Evolutionary conservation across 2,329 filamentous ascomycete species (phyloP), one percentile per base, ranked within the genome.

Genomic region (Phialemonium atrogriseum): DNA sequence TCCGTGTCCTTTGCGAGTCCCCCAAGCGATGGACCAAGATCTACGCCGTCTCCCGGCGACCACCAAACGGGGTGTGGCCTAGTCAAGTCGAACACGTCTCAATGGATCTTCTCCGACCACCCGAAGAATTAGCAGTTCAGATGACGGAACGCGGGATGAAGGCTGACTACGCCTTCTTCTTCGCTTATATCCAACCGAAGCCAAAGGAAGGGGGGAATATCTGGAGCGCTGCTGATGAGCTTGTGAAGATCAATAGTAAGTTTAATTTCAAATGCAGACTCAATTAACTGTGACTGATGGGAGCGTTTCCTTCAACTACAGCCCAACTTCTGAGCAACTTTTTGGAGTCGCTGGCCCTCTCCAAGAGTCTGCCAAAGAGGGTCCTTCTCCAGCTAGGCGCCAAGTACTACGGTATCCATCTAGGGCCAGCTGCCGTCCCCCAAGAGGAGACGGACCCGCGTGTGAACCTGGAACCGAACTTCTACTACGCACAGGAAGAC

Each of bases 401-500:
- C 4, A 72, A 72, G 50, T 63, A 70, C 43, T 72, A 71, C 48
- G 64, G 58, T 24, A 43, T 66, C 4, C 66, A 72, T 38, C 51
- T 67, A 18, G 66, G 66, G 3, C 63, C 62, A 0, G 41, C 54
- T 0, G 44, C 52, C 2, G 52, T 54, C 3, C 68, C 66, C 0
- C 56, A 58, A 25, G 55, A 63, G 32, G 68, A 73, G 43, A 54
- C 52, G 7, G 62, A 66, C 35, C 57, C 60, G 4, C 54, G 65
- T 9, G 49, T 63, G 4, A 43, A 45, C 5, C 50, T 66, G 0
- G 61, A 64, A 35, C 58, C 61, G 2, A 72, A 73, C 47, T 73
- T 73, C 49, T 73, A 73, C 55, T 73, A 70, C 39, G 48, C 56
- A 0, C 68, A 73, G 49, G 67, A 73, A 50, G 66, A 73, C 37